Evolutionary conservation across 2,329 filamentous ascomycete genomes (phyloP).

Genomic region (Colletotrichum musicola): DNA sequence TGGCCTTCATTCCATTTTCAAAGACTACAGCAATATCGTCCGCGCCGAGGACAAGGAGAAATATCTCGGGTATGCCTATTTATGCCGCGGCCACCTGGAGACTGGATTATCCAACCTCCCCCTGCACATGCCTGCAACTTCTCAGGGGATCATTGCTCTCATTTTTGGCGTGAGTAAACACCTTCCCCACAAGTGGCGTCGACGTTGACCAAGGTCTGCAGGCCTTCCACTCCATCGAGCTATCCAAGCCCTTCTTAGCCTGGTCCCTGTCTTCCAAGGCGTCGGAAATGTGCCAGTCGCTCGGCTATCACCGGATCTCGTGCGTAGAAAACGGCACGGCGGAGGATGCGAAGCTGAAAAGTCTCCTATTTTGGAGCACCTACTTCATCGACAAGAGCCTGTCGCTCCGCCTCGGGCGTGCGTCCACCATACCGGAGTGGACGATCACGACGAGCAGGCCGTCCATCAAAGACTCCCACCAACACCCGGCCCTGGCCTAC

Average conservation of each 20-base stretch:
- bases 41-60: slow-evolving; percentile 42
- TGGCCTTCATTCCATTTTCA: slow-evolving; percentile 48
- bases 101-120: background rate
- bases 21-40: slow-evolving; percentile 41
- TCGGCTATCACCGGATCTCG: slow-evolving; percentile 47
- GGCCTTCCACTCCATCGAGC: slow-evolving; percentile 46
- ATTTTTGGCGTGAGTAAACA: background rate
- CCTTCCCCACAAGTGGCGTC: background rate
- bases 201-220: background rate
- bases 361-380: slow-evolving; percentile 66
- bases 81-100: slow-evolving; percentile 42
- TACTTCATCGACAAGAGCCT: slow-evolving; percentile 69
- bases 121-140: background rate
- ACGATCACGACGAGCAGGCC: slow-evolving; percentile 60
- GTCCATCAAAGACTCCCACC: slow-evolving; percentile 48
- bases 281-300: slow-evolving; percentile 48
- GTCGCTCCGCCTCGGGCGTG: slow-evolving; percentile 65
- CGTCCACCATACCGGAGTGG: slow-evolving; percentile 67
- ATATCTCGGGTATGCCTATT: slow-evolving; percentile 39
- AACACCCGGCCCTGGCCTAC: slow-evolving; percentile 45
- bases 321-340: slow-evolving; percentile 42
- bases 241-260: slow-evolving; percentile 47
- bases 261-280: slow-evolving; percentile 47
- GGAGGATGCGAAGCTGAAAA: slow-evolving; percentile 47
- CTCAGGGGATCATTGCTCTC: background rate